Base-by-base conservation (phyloP, 805 yeast species). In the Saccharomyces mikatae region DNA sequence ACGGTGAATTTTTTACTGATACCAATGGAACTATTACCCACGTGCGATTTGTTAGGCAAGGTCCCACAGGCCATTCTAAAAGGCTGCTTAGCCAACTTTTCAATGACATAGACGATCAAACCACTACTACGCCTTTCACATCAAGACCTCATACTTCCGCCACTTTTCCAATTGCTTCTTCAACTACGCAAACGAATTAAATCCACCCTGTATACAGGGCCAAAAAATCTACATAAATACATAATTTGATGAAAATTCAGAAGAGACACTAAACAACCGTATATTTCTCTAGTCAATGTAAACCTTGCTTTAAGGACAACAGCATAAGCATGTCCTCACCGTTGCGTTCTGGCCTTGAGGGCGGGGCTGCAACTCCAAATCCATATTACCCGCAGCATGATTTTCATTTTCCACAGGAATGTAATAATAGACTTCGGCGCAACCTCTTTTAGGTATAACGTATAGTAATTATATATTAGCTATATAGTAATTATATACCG, bases 1-100 rank as follows among this genome's bases (percentile, higher is more conserved):
- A 58, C 24, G 60, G 64, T 36, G 68, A 66, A 27, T 32, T 67
- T 4, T 22, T 64, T 26, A 57, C 58, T 6, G 56, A 60, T 32
- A 52, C 56, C 1, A 52, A 56, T 2, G 70, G 71, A 21, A 44
- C 57, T 1, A 56, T 65, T 10, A 58, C 67, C 1, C 69, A 65
- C 52, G 65, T 62, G 6, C 60, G 60, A 49, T 59, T 65, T 56
- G 30, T 21, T 46, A 47, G 30, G 6, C 9, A 41, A 26, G 32
- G 11, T 13, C 27, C 22, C 51, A 5, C 22, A 4, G 17, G 44
- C 10, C 44, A 36, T 11, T 36, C 44, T 4, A 36, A 36, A 8
- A 22, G 44, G 44, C 9, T 36, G 22, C 44, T 36, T 8, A 36
- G 21, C 13, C 22, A 36, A 17, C 22, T 36, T 9, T 36, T 36